Evolutionary conservation across 164 flowering plant genomes (phyloP).

Genomic region (Stephania japonica): DNA sequence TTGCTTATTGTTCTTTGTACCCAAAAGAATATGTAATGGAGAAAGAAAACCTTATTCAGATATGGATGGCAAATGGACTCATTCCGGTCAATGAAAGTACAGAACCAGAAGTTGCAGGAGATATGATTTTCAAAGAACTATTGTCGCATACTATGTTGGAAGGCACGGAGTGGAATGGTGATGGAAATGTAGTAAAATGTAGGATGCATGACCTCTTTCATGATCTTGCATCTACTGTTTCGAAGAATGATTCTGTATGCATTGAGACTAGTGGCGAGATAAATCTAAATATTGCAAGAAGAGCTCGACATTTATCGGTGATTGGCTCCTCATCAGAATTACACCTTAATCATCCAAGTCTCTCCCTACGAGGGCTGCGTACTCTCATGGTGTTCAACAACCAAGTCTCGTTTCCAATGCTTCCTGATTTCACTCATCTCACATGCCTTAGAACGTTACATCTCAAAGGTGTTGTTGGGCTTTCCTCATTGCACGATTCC

Average conservation of each 20-base stretch:
- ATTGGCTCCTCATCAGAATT: not conserved
- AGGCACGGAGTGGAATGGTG: not conserved
- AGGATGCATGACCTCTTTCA: conserved; percentile 15
- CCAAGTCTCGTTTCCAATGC: no score
- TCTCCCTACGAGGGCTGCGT: no score
- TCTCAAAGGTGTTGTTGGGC: not conserved
- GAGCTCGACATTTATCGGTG: not conserved
- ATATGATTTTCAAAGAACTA: not conserved
- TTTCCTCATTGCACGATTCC: not conserved
- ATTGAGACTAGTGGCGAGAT: no score
- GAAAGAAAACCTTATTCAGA: not conserved
- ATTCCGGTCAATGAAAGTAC: not conserved
- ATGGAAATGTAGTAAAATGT: not conserved
- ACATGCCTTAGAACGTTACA: not conserved
- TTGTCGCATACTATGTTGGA: conserved; percentile 8
- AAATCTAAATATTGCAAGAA: no score
- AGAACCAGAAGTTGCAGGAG: conserved; percentile 7
- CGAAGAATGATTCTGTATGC: not conserved
- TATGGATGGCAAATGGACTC: conserved; percentile 19
- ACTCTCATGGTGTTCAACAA: no score
- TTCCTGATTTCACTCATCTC: not conserved
- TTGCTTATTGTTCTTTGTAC: conserved; percentile 6
- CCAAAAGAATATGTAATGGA: conserved; percentile 1
- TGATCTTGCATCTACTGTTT: not conserved
- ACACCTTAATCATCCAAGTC: not conserved